These are phyloP conservation scores for Powellomyces hirtus DNA, from an alignment of 192 early-diverging fungal species.

Conservation along the genomic window DNA sequence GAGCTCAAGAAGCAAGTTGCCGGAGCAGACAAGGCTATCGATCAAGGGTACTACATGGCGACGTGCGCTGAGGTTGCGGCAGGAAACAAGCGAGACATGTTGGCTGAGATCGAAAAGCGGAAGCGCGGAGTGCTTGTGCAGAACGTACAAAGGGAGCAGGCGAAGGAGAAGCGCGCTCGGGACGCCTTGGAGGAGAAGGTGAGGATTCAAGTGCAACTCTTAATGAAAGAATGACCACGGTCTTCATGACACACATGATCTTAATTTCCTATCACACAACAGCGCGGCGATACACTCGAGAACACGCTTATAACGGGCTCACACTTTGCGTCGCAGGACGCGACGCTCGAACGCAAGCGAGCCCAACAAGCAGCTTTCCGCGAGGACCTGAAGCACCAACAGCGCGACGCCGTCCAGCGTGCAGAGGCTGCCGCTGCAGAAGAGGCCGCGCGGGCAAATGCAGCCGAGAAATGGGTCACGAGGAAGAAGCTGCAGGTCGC, in stretches of 20 bases:
- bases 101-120: not conserved
- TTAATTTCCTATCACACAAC: not conserved
- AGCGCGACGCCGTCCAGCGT: not conserved
- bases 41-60: slow-evolving; percentile 10
- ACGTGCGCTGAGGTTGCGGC: not conserved
- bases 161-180: slow-evolving; percentile 5
- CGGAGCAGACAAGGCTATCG: not conserved
- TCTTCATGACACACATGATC: no score
- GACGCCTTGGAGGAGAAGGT: slow-evolving; percentile 9
- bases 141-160: not conserved
- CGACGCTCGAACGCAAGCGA: slow-evolving; percentile 1
- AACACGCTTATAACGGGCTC: not conserved
- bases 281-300: not conserved
- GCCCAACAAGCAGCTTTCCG: not conserved
- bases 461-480: slow-evolving; percentile 27
- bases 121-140: not conserved
- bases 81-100: not conserved
- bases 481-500: slow-evolving; percentile 32
- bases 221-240: no score
- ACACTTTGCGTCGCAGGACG: not conserved
- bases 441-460: slow-evolving; percentile 6
- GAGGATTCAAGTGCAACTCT: not conserved
- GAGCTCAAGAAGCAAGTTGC: slow-evolving; percentile 22
- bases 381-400: not conserved
- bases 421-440: slow-evolving; percentile 2